Conservation (phyloP, 2,329 filamentous ascomycete species). For the Fusarium oligoseptatum region DNA sequence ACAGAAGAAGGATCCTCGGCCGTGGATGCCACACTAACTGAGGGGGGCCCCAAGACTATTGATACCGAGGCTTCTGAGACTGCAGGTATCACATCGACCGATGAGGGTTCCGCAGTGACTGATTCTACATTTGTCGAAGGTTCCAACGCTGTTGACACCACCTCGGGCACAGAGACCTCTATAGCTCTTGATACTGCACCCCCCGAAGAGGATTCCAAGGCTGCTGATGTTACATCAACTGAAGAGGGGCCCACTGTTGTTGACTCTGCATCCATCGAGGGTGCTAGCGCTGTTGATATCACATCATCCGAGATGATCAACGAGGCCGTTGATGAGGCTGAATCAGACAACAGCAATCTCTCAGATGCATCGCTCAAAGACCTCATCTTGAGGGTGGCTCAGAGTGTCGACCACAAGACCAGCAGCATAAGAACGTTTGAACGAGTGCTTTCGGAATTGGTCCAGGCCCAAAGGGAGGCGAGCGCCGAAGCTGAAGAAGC, state of each 20-base stretch:
- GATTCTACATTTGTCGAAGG: not conserved
- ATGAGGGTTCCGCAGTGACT: not conserved
- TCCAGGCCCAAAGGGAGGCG: constrained; percentile 51
- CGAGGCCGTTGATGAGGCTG: not conserved
- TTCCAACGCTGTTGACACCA: not conserved
- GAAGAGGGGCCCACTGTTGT: not conserved
- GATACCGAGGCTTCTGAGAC: constrained; percentile 1
- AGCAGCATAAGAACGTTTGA: constrained; percentile 64
- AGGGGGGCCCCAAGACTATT: not conserved
- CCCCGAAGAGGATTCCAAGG: constrained; percentile 1
- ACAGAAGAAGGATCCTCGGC: not conserved
- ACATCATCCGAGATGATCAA: not conserved
- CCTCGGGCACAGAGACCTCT: not conserved
- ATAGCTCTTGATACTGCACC: not conserved
- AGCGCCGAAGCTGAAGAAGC: not conserved
- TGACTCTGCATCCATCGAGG: not conserved
- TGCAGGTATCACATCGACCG: not conserved
- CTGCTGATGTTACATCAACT: not conserved
- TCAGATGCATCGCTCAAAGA: constrained; percentile 56
- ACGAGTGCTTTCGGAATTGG: constrained; percentile 63
- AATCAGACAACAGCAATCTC: not conserved
- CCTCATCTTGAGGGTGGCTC: constrained; percentile 65
- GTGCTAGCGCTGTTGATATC: not conserved
- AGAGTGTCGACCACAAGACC: constrained; percentile 57
- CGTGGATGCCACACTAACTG: not conserved